These are phyloP conservation scores for Suhomyces emberorum DNA, from an alignment of 805 yeast species.

Conservation along the genomic window DNA sequence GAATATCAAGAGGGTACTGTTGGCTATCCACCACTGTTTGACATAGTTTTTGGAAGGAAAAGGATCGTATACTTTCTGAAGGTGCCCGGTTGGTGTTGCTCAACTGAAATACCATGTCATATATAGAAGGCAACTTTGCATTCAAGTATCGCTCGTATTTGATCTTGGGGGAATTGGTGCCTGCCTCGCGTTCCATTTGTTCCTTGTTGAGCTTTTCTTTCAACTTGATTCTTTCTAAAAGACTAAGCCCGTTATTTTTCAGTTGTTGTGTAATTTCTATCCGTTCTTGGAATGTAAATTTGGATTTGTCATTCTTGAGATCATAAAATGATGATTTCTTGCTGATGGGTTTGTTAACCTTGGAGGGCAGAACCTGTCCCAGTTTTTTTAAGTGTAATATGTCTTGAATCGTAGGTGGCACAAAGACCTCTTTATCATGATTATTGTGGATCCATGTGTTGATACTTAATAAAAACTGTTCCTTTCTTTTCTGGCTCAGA, in stretches of 20 bases:
- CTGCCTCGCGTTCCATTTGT: conserved; percentile 4
- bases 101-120: conserved; percentile 34
- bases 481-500: conserved; percentile 14
- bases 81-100: conserved; percentile 4
- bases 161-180: conserved; percentile 15
- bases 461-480: conserved; percentile 12
- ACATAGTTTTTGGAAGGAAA: conserved; percentile 23
- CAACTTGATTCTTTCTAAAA: conserved; percentile 38
- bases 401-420: neutral
- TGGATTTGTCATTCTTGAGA: conserved; percentile 33
- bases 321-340: conserved; percentile 1
- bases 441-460: conserved; percentile 23
- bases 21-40: conserved; percentile 33
- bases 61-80: conserved; percentile 10
- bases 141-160: conserved; percentile 20
- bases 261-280: conserved; percentile 11
- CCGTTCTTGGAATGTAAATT: conserved; percentile 27
- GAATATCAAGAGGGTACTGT: conserved; percentile 24
- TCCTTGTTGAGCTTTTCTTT: conserved; percentile 27
- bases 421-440: neutral
- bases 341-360: conserved; percentile 11
- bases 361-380: conserved; percentile 4
- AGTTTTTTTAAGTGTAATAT: neutral
- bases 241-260: conserved; percentile 25
- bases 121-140: conserved; percentile 29